Conservation (phyloP, 176 grass and related monocot genomes). For the Triticum aestivum region DNA sequence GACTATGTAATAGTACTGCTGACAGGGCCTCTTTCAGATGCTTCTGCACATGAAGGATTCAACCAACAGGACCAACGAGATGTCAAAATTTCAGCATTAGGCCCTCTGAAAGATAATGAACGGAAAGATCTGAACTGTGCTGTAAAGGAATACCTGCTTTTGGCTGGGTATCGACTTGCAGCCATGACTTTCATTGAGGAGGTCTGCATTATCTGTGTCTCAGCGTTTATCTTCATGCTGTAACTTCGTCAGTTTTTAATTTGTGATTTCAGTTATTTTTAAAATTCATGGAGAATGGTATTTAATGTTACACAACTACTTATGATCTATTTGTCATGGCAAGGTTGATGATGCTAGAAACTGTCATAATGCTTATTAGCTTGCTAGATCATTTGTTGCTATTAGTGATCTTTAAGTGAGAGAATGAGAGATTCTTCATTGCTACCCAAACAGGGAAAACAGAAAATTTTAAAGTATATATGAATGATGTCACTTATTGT, state of each 20-base stretch:
- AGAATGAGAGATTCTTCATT: slow-evolving; percentile 2
- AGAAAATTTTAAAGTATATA: not conserved
- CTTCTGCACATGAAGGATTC: slow-evolving; percentile 46
- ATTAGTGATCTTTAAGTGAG: not conserved
- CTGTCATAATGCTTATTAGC: slow-evolving; percentile 1
- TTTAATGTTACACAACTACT: slow-evolving; percentile 14
- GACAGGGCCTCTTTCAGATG: slow-evolving; percentile 48
- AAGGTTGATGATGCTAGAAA: not conserved
- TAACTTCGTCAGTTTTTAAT: slow-evolving; percentile 13
- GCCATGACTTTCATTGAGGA: slow-evolving; percentile 99
- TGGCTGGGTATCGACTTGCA: slow-evolving; percentile 92
- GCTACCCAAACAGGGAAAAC: not conserved
- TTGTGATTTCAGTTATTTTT: slow-evolving; percentile 7
- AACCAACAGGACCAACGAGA: slow-evolving; percentile 56
- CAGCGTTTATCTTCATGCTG: not conserved
- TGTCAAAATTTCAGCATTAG: slow-evolving; percentile 68
- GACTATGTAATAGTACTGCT: not conserved
- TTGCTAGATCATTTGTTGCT: slow-evolving; percentile 12
- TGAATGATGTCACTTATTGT: not conserved
- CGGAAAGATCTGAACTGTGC: slow-evolving; percentile 82
- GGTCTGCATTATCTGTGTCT: slow-evolving; percentile 43
- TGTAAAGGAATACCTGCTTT: slow-evolving; percentile 97
- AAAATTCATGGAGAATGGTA: not conserved
- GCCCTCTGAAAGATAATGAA: slow-evolving; percentile 82
- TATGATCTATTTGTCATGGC: slow-evolving; percentile 24